Percentiles rank a stretch among this genome's conserved stretches.
These are phyloP conservation scores for Termitomyces sp. DNA, from an alignment of 768 basidiomycete species.

Conservation along the genomic window DNA sequence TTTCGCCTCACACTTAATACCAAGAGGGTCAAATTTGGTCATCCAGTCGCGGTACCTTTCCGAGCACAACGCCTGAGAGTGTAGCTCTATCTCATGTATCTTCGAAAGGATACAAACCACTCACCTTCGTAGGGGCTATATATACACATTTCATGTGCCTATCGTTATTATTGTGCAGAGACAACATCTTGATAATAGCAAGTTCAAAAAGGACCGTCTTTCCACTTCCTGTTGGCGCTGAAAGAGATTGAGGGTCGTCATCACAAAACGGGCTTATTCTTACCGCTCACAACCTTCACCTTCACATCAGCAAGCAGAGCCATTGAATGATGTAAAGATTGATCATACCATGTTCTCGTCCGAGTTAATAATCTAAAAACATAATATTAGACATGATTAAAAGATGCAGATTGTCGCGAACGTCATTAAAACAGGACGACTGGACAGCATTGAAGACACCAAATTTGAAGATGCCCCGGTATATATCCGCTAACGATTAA, in stretches of 20 bases:
- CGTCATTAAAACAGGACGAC: conserved; percentile 73
- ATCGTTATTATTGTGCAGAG: conserved; percentile 28
- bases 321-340: neutral
- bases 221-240: conserved; percentile 94
- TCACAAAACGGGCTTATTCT: neutral
- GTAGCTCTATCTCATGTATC: neutral
- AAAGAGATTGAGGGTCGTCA: neutral
- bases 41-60: conserved; percentile 86
- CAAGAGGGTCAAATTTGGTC: conserved; percentile 68
- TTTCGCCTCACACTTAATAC: conserved; percentile 59
- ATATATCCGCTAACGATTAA: conserved; percentile 65
- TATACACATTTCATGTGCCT: conserved; percentile 72
- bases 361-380: conserved; percentile 45
- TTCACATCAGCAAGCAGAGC: neutral
- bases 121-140: conserved; percentile 87
- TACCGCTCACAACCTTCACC: conserved; percentile 70
- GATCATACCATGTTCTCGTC: conserved; percentile 59
- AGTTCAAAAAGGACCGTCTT: conserved; percentile 96
- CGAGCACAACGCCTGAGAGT: conserved; percentile 71
- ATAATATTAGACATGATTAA: neutral
- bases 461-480: conserved; percentile 80
- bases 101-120: neutral
- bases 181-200: conserved; percentile 72
- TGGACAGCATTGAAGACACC: conserved; percentile 91
- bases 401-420: conserved; percentile 26